These are phyloP conservation scores for Beauveria caledonica DNA, from an alignment of 2,329 filamentous ascomycete species.

Conservation along the genomic window DNA sequence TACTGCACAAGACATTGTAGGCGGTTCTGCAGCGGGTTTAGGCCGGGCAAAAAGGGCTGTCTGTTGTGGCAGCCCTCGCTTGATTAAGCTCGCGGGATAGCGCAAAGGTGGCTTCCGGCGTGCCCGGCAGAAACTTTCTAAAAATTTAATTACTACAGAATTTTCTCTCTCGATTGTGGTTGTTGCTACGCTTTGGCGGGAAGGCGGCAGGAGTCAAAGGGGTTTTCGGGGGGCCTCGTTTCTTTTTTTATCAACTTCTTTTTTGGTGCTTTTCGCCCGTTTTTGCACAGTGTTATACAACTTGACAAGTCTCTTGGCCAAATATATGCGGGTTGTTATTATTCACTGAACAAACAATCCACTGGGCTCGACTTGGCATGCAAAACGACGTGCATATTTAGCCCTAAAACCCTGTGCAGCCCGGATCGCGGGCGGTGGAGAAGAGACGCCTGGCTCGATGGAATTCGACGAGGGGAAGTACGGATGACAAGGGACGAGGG, in stretches of 20 bases:
- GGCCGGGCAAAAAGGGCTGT: neutral
- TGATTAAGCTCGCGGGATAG: neutral
- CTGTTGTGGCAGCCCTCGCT: neutral
- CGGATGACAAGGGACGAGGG: neutral
- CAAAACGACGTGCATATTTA: slow-evolving; percentile 5
- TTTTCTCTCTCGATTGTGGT: too few species aligned
- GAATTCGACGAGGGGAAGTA: slow-evolving; percentile 5
- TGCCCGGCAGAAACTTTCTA: neutral
- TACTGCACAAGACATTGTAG: neutral
- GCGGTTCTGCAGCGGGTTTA: slow-evolving; percentile 5
- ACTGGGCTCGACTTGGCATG: neutral
- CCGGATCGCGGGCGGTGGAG: slow-evolving; percentile 7
- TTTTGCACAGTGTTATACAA: neutral
- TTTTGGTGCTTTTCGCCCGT: too few species aligned
- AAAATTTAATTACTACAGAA: neutral
- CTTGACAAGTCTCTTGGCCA: neutral
- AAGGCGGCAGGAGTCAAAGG: too few species aligned
- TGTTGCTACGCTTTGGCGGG: too few species aligned
- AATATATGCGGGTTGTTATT: neutral
- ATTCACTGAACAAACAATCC: neutral
- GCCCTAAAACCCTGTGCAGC: slow-evolving; percentile 1
- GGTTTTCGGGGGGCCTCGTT: too few species aligned
- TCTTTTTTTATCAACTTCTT: too few species aligned
- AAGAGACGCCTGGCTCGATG: neutral
- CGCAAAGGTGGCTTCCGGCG: neutral